Base-by-base conservation (phyloP, 208 protist species). In the Crithidia bombi region DNA sequence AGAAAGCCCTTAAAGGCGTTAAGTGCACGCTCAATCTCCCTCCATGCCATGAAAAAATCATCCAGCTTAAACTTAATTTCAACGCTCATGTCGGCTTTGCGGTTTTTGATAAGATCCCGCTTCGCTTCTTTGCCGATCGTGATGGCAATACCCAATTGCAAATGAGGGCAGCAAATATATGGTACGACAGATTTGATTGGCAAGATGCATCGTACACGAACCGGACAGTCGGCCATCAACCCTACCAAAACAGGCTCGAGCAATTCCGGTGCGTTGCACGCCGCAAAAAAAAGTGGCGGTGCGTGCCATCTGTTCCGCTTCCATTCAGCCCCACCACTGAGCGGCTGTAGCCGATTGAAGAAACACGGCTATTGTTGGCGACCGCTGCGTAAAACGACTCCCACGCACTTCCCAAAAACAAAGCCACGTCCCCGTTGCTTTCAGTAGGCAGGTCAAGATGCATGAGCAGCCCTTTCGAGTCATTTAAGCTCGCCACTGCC, bases 211-310 rank as follows among this genome's bases (percentile, higher is more conserved):
- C 68, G 64, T 43, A 83, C 14, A 15, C 30, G n/a, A 7, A 77
- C 61, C 1, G 51, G 59, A 19, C 44, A 77, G 14, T 71, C 62
- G 5, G 63, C 28, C 46, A 83, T 70, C 12, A 64, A 15, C 10
- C 15, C 26, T 15, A n/a, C 15, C 10, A 72, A 28, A 46, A 76
- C 19, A 11, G 49, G 46, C 51, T 59, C 44, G 5, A 69, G 43
- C 5, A 55, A 25, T 39, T 87, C 61, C 14, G 58, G 56, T n/a
- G 65, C 21, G 32, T 28, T 52, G 72, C 64, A 87, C 3, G 79
- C 82, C 17, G 78, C 71, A 70, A 91, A 95, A 79, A 93, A 93
- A 70, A 87, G 59, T 93, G 87, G 1, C 81, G 58, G 69, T 84
- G 89, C 5, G 79, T 84, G 9, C 82, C 82, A 9, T 50, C 79